A percentile compares a stretch with the other conserved stretches of the same genome.
phyloP scores from a whole-genome alignment of 2,329 filamentous ascomycete species.

The Hirsutella thompsonii region DNA sequence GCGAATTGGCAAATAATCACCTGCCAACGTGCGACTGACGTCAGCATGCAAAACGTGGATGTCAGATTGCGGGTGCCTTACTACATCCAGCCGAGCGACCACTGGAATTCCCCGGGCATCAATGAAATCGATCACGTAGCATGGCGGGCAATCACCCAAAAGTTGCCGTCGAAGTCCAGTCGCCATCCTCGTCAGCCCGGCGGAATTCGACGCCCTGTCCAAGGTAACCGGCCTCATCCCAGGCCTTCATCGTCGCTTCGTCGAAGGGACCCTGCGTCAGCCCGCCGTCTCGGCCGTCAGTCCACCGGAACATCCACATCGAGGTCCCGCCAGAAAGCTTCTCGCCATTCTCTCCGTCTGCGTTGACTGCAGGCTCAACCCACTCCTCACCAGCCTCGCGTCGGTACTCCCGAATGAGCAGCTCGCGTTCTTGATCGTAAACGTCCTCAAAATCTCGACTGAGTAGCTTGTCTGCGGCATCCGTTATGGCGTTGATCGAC shows the following conservation, averaged over 20 bases:
- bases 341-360: conserved; percentile 7
- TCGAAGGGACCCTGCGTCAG: conserved; percentile 81
- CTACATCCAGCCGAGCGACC: too few relatives aligned
- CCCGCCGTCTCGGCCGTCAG: conserved; percentile 69
- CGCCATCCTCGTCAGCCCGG: conserved; percentile 36
- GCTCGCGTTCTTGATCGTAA: conserved; percentile 78
- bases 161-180: conserved; percentile 37
- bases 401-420: conserved; percentile 69
- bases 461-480: conserved; percentile 77
- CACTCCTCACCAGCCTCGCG: conserved; percentile 82
- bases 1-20: too few relatives aligned
- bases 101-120: too few relatives aligned
- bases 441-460: conserved; percentile 77
- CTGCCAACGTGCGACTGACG: too few relatives aligned
- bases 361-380: conserved; percentile 34
- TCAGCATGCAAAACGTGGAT: too few relatives aligned
- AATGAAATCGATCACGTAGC: too few relatives aligned
- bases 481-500: conserved; percentile 72
- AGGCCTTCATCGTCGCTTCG: conserved; percentile 71
- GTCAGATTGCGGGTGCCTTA: too few relatives aligned
- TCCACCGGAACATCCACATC: conserved; percentile 86
- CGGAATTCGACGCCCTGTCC: conserved; percentile 76
- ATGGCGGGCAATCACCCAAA: conserved; percentile 34
- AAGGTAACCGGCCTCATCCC: conserved; percentile 89
- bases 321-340: conserved; percentile 8